A percentile compares a stretch with the other conserved stretches of the same genome.
phyloP scores from a whole-genome alignment of 257 asterid genomes.

The Galeopsis tetrahit region DNA sequence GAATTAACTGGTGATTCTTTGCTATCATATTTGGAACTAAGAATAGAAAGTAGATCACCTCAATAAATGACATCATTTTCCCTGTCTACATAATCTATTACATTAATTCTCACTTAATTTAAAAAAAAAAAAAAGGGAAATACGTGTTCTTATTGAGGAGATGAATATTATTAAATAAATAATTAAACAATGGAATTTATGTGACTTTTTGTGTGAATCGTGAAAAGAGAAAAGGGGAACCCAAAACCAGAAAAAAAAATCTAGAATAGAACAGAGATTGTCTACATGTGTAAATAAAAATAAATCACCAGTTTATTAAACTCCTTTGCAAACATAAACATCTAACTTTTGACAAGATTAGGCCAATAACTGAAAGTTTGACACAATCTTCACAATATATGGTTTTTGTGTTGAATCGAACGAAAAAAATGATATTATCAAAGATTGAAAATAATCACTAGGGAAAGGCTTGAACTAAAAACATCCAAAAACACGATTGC shows the following conservation, averaged over 20 bases:
- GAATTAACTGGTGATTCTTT: slow-evolving; percentile 12
- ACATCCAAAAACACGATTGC: slow-evolving; percentile 11
- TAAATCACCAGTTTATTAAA: slow-evolving; percentile 7
- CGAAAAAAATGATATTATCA: background rate
- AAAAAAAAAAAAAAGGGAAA: background rate
- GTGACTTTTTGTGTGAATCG: background rate
- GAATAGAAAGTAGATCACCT: slow-evolving; percentile 8
- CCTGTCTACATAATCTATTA: slow-evolving; percentile 10
- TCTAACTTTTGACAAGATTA: slow-evolving; percentile 15
- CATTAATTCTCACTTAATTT: background rate
- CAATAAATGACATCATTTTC: slow-evolving; percentile 6
- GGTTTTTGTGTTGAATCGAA: slow-evolving; percentile 22
- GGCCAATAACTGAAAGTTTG: slow-evolving; percentile 13
- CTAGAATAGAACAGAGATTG: background rate
- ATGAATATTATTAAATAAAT: background rate
- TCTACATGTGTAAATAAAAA: slow-evolving; percentile 3
- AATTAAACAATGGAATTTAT: background rate
- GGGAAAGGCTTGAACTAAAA: background rate
- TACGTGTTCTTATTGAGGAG: slow-evolving; percentile 2
- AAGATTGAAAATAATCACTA: background rate
- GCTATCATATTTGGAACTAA: background rate
- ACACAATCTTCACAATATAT: slow-evolving; percentile 13
- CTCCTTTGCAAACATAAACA: slow-evolving; percentile 16
- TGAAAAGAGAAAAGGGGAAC: slow-evolving; percentile 25
- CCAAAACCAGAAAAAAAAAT: slow-evolving; percentile 19